Percentiles rank a stretch among this genome's conserved stretches.
Evolutionary conservation across 2,329 filamentous ascomycete species (phyloP).

Genomic region (Aspergillus piperis): DNA sequence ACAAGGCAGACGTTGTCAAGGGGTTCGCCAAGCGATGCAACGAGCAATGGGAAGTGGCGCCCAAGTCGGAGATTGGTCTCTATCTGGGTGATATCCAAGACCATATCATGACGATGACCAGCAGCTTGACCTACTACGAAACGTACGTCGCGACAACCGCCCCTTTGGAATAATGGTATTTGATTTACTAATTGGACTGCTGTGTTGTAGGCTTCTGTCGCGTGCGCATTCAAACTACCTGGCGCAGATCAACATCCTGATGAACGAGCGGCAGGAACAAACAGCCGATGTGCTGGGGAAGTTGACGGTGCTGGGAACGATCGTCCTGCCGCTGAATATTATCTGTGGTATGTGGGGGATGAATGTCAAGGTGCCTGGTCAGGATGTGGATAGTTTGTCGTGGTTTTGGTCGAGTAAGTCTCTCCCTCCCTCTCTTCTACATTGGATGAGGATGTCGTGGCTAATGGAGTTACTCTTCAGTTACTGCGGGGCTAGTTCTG

Average conservation of each 20-base stretch:
- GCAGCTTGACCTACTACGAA: conserved; percentile 92
- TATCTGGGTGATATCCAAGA: conserved; percentile 98
- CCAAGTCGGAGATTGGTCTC: conserved; percentile 74
- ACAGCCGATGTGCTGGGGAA: conserved; percentile 94
- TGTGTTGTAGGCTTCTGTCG: conserved; percentile 70
- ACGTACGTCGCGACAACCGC: conserved; percentile 60
- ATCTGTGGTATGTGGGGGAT: conserved; percentile 98
- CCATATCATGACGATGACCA: conserved; percentile 98
- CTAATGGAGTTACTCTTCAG: conserved; percentile 27
- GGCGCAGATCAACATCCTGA: conserved; percentile 98
- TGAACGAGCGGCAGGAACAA: conserved; percentile 96
- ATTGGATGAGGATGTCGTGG: neutral
- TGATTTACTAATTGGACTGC: conserved; percentile 14
- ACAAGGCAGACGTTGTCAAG: conserved; percentile 99
- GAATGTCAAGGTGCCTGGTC: conserved; percentile 95
- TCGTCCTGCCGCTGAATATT: conserved; percentile 98
- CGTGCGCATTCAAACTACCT: conserved; percentile 95
- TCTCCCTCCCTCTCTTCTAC: conserved; percentile 4
- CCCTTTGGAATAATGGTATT: no score
- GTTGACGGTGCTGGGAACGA: conserved; percentile 92
- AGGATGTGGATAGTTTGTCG: conserved; percentile 73
- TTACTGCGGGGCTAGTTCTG: conserved; percentile 71
- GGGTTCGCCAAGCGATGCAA: conserved; percentile 98
- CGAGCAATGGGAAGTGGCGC: conserved; percentile 67
- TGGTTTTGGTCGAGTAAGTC: conserved; percentile 68